Evolutionary conservation across 1,284 basidiomycete species (phyloP).

Genomic region (Puccinia sorghi): DNA sequence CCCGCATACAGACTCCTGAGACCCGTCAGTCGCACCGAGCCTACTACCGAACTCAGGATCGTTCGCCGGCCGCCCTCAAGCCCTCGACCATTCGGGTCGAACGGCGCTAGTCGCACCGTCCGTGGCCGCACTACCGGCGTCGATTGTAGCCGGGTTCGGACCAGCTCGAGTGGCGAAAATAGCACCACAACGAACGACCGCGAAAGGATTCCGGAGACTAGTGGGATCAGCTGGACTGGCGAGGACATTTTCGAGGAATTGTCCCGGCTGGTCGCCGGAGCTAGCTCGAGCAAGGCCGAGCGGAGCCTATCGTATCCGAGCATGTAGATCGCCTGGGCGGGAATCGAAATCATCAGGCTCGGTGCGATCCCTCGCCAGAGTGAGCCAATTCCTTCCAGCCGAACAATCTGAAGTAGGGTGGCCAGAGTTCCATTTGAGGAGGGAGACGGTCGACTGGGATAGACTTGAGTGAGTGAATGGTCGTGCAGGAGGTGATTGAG

Average conservation of each 20-base stretch:
- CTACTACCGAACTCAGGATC: slow-evolving; percentile 37
- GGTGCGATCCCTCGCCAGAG: slow-evolving; percentile 55
- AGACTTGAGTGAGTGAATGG: slow-evolving; percentile 4
- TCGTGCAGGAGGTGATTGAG: slow-evolving; percentile 33
- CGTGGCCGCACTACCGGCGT: slow-evolving; percentile 5
- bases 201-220: slow-evolving; percentile 79
- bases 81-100: slow-evolving; percentile 3
- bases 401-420: slow-evolving; percentile 53
- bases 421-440: slow-evolving; percentile 52
- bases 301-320: slow-evolving; percentile 90
- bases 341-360: slow-evolving; percentile 80
- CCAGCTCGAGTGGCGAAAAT: slow-evolving; percentile 85
- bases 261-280: slow-evolving; percentile 3
- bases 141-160: slow-evolving; percentile 91
- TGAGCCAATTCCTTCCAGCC: slow-evolving; percentile 53
- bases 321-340: slow-evolving; percentile 92
- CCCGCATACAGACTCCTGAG: slow-evolving; percentile 80
- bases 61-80: background rate
- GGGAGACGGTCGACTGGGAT: slow-evolving; percentile 16
- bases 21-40: slow-evolving; percentile 63
- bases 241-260: background rate
- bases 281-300: slow-evolving; percentile 55
- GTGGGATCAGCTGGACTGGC: slow-evolving; percentile 64
- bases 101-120: background rate
- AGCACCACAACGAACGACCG: slow-evolving; percentile 77